phyloP scores from a whole-genome alignment of 2,329 filamentous ascomycete genomes.

The Colletotrichum cordylinicola region DNA sequence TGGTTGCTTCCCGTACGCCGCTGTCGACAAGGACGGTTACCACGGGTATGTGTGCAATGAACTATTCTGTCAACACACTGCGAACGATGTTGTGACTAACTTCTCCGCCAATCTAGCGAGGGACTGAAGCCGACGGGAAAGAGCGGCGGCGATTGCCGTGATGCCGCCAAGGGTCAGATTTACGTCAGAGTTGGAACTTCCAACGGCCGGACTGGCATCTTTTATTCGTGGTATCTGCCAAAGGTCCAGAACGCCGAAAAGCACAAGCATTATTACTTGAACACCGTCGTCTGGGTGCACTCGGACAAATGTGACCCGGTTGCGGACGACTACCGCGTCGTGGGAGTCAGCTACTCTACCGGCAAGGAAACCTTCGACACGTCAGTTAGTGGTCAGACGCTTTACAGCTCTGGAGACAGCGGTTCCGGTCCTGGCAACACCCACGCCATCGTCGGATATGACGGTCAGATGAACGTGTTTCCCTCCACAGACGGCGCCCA shows the following conservation, averaged over 20 bases:
- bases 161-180: neutral
- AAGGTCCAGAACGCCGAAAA: neutral
- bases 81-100: neutral
- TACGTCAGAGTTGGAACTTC: neutral
- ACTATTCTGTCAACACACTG: neutral
- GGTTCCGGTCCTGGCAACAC: neutral
- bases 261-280: neutral
- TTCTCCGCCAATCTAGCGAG: neutral
- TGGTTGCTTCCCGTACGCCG: neutral
- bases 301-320: neutral
- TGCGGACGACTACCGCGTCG: neutral
- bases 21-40: neutral
- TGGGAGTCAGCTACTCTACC: neutral
- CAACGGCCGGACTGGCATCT: neutral
- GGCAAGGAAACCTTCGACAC: neutral
- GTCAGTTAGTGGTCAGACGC: neutral
- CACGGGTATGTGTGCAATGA: neutral
- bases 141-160: neutral
- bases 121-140: neutral
- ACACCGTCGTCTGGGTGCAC: neutral
- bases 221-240: constrained; percentile 4
- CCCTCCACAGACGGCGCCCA: neutral
- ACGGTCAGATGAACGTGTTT: neutral
- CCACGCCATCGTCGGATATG: neutral
- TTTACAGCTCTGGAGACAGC: neutral